Conservation (phyloP, 106 monocot species). For the Xerophyta viscosa region DNA sequence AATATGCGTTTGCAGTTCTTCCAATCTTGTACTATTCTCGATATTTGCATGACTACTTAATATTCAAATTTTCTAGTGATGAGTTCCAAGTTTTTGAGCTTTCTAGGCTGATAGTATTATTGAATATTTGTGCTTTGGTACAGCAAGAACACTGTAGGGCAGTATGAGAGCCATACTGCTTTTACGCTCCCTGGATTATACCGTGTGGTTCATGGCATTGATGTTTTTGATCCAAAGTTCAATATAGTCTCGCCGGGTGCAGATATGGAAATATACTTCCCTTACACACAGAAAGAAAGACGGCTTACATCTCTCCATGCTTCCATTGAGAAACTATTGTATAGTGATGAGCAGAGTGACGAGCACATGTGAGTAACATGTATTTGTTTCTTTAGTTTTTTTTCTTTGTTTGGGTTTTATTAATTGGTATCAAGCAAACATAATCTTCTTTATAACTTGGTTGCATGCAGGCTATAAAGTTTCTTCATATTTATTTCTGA, state of each 20-base stretch:
- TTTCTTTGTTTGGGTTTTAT: too few relatives aligned
- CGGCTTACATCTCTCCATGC: conserved; percentile 86
- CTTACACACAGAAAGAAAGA: conserved; percentile 59
- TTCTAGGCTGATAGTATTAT: too few relatives aligned
- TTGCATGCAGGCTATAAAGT: too few relatives aligned
- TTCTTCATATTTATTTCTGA: too few relatives aligned
- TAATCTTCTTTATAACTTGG: too few relatives aligned
- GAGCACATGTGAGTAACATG: conserved; percentile 69
- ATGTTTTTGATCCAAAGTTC: conserved; percentile 98
- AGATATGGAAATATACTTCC: conserved; percentile 80
- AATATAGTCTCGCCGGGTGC: conserved; percentile 98
- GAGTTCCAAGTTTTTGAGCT: too few relatives aligned
- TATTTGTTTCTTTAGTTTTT: too few relatives aligned
- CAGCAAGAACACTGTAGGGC: conserved; percentile 94
- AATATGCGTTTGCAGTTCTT: too few relatives aligned
- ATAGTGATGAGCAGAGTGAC: conserved; percentile 60
- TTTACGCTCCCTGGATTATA: conserved; percentile 91
- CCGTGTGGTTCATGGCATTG: conserved; percentile 85
- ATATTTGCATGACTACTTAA: too few relatives aligned
- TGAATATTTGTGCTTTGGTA: conserved; percentile 18
- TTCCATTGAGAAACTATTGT: conserved; percentile 71
- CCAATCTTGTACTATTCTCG: too few relatives aligned
- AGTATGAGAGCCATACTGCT: conserved; percentile 89
- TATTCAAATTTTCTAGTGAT: too few relatives aligned
- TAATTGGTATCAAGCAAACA: too few relatives aligned